Conservation (phyloP, 495 filamentous ascomycete genomes). For the Podospora pseudoanserina region DNA sequence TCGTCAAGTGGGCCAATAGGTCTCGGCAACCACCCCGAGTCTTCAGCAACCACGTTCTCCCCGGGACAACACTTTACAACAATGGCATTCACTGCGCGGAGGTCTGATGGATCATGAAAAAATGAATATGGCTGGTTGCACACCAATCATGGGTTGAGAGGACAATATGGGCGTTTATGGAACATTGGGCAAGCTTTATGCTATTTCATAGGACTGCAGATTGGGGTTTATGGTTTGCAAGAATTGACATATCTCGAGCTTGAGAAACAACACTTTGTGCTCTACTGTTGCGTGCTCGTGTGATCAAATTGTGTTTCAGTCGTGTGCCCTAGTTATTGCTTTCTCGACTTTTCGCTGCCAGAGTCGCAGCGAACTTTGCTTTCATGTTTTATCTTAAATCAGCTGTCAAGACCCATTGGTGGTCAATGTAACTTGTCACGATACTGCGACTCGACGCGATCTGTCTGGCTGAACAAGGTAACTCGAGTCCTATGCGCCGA, state of each 20-base stretch:
- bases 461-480: no score
- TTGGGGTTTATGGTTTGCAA: slow-evolving; percentile 24
- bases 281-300: neutral
- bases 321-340: neutral
- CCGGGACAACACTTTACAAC: slow-evolving; percentile 14
- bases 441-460: no score
- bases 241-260: slow-evolving; percentile 23
- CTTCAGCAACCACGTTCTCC: slow-evolving; percentile 13
- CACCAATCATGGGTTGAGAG: slow-evolving; percentile 30
- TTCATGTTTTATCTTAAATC: no score
- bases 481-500: no score
- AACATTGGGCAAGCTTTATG: slow-evolving; percentile 22
- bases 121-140: slow-evolving; percentile 30
- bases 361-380: no score
- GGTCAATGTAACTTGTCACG: no score
- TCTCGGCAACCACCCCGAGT: slow-evolving; percentile 19
- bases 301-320: neutral
- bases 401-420: no score
- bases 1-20: slow-evolving; percentile 16
- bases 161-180: slow-evolving; percentile 24
- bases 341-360: no score
- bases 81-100: slow-evolving; percentile 15
- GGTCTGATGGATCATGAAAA: slow-evolving; percentile 24
- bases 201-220: slow-evolving; percentile 21
- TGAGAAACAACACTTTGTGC: neutral